These are phyloP conservation scores for bread wheat (Triticum aestivum) DNA, from an alignment of 176 grass and related monocot species.

Conservation along the genomic window DNA sequence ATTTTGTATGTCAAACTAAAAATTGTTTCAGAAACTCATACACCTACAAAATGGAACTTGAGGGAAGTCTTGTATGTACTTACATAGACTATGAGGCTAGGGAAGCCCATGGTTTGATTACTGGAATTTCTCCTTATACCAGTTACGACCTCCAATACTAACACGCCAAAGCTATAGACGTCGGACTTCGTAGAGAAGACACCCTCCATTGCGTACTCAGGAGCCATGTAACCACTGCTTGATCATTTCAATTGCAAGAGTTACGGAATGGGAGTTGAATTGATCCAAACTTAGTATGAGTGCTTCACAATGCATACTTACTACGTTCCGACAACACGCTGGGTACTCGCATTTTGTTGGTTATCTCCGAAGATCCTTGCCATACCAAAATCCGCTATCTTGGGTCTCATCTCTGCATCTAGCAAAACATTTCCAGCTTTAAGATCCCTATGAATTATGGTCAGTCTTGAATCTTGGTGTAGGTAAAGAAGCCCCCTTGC, in stretches of 20 bases:
- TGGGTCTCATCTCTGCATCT: no score
- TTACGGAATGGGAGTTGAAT: neutral
- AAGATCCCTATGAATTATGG: no score
- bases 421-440: no score
- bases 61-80: neutral
- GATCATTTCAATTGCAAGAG: neutral
- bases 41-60: neutral
- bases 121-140: neutral
- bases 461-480: neutral
- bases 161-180: neutral
- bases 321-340: neutral
- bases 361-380: neutral
- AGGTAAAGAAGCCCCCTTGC: conserved; percentile 31
- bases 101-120: neutral
- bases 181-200: neutral
- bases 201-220: neutral
- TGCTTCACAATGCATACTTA: neutral
- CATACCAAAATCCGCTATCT: neutral
- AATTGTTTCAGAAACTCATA: neutral
- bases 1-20: neutral
- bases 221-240: neutral
- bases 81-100: neutral
- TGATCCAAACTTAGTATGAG: neutral
- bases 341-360: neutral
- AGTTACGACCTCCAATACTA: neutral